These are phyloP conservation scores for Coniella lustricola DNA, from an alignment of 2,329 filamentous ascomycete genomes.

Conservation along the genomic window DNA sequence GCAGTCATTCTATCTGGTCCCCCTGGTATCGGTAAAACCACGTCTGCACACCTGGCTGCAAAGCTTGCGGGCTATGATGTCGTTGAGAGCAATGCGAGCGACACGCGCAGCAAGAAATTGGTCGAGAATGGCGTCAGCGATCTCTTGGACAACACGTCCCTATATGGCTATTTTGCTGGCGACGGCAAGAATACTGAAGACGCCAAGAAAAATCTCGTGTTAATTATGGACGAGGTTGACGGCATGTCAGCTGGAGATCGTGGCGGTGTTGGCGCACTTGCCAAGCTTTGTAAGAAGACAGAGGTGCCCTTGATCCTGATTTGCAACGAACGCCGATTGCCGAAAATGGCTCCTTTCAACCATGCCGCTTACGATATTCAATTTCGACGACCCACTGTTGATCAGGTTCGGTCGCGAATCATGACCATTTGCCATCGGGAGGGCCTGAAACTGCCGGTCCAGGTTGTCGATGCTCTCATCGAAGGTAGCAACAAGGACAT, in stretches of 20 bases:
- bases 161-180: conserved; percentile 82
- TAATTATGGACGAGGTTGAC: conserved; percentile 99
- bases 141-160: conserved; percentile 86
- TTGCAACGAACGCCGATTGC: conserved; percentile 87
- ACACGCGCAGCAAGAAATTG: conserved; percentile 90
- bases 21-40: conserved; percentile 96
- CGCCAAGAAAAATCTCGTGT: conserved; percentile 83
- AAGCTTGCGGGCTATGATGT: conserved; percentile 91
- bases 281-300: conserved; percentile 91
- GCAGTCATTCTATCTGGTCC: conserved; percentile 95
- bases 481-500: conserved; percentile 96
- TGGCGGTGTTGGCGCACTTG: conserved; percentile 88
- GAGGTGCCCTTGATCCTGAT: conserved; percentile 93
- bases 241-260: conserved; percentile 97
- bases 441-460: conserved; percentile 73
- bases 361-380: conserved; percentile 74
- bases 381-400: conserved; percentile 83
- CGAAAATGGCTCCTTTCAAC: conserved; percentile 99
- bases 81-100: conserved; percentile 91
- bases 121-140: conserved; percentile 85
- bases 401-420: conserved; percentile 84
- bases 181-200: conserved; percentile 74
- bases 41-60: conserved; percentile 87
- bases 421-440: conserved; percentile 94
- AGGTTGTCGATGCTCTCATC: conserved; percentile 86